A percentile compares a stretch with the other conserved stretches of the same genome.
phyloP scores from a whole-genome alignment of 176 grass and related monocot genomes.

The Triticum dicoccoides region DNA sequence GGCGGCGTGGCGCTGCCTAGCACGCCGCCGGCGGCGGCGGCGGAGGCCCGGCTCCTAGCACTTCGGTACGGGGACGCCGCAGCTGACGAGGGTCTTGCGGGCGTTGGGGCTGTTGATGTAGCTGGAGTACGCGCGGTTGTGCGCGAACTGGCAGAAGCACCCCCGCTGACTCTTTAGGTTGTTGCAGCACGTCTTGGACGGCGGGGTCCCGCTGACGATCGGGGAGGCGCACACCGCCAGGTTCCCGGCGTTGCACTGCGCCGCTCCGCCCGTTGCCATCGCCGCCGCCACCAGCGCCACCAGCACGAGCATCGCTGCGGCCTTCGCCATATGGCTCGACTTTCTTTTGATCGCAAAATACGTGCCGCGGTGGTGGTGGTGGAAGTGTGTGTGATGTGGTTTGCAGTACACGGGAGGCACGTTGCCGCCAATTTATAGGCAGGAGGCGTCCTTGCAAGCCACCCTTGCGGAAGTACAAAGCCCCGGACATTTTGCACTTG shows the following conservation, averaged over 20 bases:
- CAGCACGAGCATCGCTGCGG: neutral
- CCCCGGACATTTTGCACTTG: neutral
- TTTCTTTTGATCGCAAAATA: neutral
- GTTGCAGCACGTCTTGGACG: conserved; percentile 28
- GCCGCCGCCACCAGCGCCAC: neutral
- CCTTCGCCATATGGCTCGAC: conserved; percentile 5
- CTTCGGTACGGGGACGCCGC: conserved; percentile 29
- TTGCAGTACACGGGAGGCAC: neutral
- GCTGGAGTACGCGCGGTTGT: conserved; percentile 21
- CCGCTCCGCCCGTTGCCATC: neutral
- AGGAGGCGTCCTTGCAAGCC: neutral
- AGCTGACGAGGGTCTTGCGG: neutral
- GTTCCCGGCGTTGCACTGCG: conserved; percentile 19
- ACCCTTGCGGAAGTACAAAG: neutral
- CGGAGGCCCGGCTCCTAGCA: conserved; percentile 10
- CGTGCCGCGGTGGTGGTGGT: neutral
- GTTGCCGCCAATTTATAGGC: neutral
- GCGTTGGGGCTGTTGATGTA: conserved; percentile 42
- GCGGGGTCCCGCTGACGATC: conserved; percentile 7
- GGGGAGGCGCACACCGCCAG: conserved; percentile 31
- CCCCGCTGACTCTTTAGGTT: conserved; percentile 30
- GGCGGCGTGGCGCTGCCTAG: neutral
- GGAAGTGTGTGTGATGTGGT: neutral
- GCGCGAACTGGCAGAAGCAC: conserved; percentile 52
- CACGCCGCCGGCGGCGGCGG: neutral